Conservation (phyloP, 208 protist genomes). For the Porcisia deanei region DNA sequence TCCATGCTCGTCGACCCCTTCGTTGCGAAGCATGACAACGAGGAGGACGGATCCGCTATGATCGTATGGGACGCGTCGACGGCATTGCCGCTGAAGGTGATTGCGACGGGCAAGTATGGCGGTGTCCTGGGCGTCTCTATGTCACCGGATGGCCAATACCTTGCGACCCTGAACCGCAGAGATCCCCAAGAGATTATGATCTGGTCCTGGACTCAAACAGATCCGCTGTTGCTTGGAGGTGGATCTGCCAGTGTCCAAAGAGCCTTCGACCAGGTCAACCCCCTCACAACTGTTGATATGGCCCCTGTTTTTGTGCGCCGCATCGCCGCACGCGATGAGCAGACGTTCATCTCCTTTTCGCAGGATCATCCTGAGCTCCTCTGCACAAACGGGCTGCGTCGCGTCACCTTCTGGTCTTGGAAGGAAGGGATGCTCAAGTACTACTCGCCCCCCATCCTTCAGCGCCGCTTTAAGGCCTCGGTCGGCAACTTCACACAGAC, state of each 20-base stretch:
- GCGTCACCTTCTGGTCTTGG: slow-evolving; percentile 94
- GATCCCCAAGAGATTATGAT: slow-evolving; percentile 90
- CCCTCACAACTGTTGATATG: slow-evolving; percentile 22
- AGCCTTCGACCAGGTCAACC: slow-evolving; percentile 9
- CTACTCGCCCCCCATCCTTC: slow-evolving; percentile 87
- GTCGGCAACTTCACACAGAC: slow-evolving; percentile 92
- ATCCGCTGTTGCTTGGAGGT: neutral
- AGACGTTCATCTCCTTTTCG: slow-evolving; percentile 88
- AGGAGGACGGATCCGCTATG: slow-evolving; percentile 87
- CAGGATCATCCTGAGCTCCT: slow-evolving; percentile 74
- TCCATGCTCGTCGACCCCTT: slow-evolving; percentile 47
- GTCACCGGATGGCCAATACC: slow-evolving; percentile 85
- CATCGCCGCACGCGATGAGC: slow-evolving; percentile 84
- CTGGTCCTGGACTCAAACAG: slow-evolving; percentile 85
- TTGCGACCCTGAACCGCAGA: slow-evolving; percentile 86
- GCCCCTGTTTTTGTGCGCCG: slow-evolving; percentile 63
- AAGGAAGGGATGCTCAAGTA: slow-evolving; percentile 77
- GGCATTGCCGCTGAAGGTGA: slow-evolving; percentile 81
- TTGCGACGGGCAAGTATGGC: slow-evolving; percentile 70
- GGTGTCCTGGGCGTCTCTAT: slow-evolving; percentile 91
- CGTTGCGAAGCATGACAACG: slow-evolving; percentile 60
- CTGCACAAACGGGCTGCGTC: slow-evolving; percentile 87
- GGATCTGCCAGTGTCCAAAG: slow-evolving; percentile 6
- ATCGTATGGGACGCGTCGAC: slow-evolving; percentile 94
- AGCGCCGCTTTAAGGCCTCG: slow-evolving; percentile 62